Percentiles rank a stretch among this genome's conserved stretches.
Conservation (phyloP, 2,329 filamentous ascomycete genomes). For the Daldinia eschscholtzii region DNA sequence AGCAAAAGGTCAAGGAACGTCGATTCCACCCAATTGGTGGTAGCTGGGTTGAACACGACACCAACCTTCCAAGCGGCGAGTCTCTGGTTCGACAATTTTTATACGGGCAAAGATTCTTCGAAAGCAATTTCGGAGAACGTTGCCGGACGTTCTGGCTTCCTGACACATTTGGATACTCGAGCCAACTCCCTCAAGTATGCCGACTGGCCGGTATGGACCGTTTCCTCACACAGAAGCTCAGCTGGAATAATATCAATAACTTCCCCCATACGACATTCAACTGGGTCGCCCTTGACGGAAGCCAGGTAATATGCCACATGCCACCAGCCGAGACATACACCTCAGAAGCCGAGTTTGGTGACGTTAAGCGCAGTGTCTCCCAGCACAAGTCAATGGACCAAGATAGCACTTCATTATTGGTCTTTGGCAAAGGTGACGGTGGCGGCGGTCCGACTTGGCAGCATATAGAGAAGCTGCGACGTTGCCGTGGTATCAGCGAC, state of each 20-base stretch:
- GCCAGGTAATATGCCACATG: slow-evolving; percentile 98
- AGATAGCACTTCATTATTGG: slow-evolving; percentile 88
- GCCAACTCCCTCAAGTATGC: slow-evolving; percentile 93
- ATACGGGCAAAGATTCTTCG: slow-evolving; percentile 94
- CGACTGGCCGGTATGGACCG: slow-evolving; percentile 94
- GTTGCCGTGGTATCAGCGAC: slow-evolving; percentile 92
- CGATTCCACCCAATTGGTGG: slow-evolving; percentile 95
- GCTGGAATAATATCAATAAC: slow-evolving; percentile 99
- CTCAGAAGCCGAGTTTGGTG: slow-evolving; percentile 92
- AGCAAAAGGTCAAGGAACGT: slow-evolving; percentile 88
- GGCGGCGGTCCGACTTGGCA: slow-evolving; percentile 95
- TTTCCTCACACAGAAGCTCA: slow-evolving; percentile 98
- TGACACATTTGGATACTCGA: slow-evolving; percentile 97
- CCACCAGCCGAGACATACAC: slow-evolving; percentile 96
- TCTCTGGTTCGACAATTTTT: slow-evolving; percentile 94
- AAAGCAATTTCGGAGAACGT: slow-evolving; percentile 89
- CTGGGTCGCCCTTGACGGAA: slow-evolving; percentile 96
- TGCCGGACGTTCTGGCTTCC: slow-evolving; percentile 97
- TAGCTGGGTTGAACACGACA: slow-evolving; percentile 99
- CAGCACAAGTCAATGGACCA: slow-evolving; percentile 97
- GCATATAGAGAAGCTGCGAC: slow-evolving; percentile 92
- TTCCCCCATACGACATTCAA: slow-evolving; percentile 99
- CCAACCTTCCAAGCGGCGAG: slow-evolving; percentile 95
- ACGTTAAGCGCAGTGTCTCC: slow-evolving; percentile 87
- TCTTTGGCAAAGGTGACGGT: slow-evolving; percentile 97